A percentile compares a stretch with the other conserved stretches of the same genome.
These are phyloP conservation scores for Sarocladium kiliense DNA, from an alignment of 2,329 filamentous ascomycete genomes.

Conservation along the genomic window DNA sequence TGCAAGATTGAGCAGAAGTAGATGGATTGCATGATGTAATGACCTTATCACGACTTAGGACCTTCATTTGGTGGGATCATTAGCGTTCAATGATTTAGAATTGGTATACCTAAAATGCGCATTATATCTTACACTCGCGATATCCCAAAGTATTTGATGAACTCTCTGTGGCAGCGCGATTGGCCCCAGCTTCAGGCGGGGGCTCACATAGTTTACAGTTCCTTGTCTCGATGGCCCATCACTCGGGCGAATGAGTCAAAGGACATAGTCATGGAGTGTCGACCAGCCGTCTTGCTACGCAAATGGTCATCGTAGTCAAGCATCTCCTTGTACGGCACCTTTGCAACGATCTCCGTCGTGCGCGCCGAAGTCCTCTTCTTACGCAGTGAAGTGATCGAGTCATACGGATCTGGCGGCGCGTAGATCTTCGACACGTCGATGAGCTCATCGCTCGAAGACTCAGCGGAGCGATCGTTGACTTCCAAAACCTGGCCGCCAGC, in stretches of 20 bases:
- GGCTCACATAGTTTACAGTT: slow-evolving; percentile 21
- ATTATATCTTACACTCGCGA: neutral
- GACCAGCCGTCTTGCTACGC: slow-evolving; percentile 79
- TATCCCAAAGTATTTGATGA: too few species aligned
- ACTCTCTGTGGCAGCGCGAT: too few species aligned
- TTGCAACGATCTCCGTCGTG: slow-evolving; percentile 67
- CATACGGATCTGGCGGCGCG: slow-evolving; percentile 79
- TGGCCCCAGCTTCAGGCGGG: too few species aligned
- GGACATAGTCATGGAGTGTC: slow-evolving; percentile 57
- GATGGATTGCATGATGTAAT: neutral
- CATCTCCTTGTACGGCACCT: slow-evolving; percentile 94
- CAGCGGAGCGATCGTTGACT: slow-evolving; percentile 51
- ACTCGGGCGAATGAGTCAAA: slow-evolving; percentile 54
- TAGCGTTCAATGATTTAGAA: neutral
- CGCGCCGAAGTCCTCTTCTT: slow-evolving; percentile 43
- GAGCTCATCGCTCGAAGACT: slow-evolving; percentile 26
- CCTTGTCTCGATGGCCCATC: slow-evolving; percentile 49
- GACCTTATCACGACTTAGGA: neutral
- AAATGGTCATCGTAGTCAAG: slow-evolving; percentile 88
- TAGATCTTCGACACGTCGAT: slow-evolving; percentile 78
- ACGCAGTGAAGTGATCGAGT: slow-evolving; percentile 51
- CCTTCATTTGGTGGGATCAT: neutral
- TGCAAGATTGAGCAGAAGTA: slow-evolving; percentile 26
- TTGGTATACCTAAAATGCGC: neutral
- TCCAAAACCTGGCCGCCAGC: slow-evolving; percentile 70